A percentile compares a stretch with the other conserved stretches of the same genome.
These are phyloP conservation scores for Pseudevernia furfuracea DNA, from an alignment of 495 filamentous ascomycete species.

Conservation along the genomic window DNA sequence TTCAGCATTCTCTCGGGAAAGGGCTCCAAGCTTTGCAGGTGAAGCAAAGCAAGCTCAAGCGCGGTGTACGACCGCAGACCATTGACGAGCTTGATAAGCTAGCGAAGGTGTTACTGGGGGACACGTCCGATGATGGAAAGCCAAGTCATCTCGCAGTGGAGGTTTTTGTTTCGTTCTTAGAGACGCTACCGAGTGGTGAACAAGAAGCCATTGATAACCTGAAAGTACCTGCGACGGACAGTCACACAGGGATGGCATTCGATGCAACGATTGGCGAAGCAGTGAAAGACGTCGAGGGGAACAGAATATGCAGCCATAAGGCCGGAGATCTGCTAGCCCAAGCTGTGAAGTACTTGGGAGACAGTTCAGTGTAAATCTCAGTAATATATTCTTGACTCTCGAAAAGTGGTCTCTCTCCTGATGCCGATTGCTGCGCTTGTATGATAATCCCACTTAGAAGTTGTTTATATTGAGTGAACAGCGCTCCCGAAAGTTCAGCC, in stretches of 20 bases:
- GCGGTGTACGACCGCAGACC: slow-evolving; percentile 33
- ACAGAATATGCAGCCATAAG: slow-evolving; percentile 36
- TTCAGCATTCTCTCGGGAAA: slow-evolving; percentile 32
- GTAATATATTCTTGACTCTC: no score
- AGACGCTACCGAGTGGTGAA: slow-evolving; percentile 32
- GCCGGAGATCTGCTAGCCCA: slow-evolving; percentile 36
- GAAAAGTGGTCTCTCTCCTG: no score
- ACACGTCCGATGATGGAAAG: slow-evolving; percentile 29
- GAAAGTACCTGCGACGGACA: slow-evolving; percentile 34
- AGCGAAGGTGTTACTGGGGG: slow-evolving; percentile 29
- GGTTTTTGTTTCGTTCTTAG: slow-evolving; percentile 33
- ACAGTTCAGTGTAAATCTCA: no score
- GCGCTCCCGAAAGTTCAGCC: no score
- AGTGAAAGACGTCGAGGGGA: slow-evolving; percentile 33
- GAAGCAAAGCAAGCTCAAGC: slow-evolving; percentile 31
- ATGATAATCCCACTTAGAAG: no score
- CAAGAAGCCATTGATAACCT: slow-evolving; percentile 33
- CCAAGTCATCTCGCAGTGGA: slow-evolving; percentile 31
- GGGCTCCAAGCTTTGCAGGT: slow-evolving; percentile 25
- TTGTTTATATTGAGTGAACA: no score
- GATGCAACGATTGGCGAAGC: slow-evolving; percentile 36
- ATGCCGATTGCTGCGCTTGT: no score
- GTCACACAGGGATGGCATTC: slow-evolving; percentile 33
- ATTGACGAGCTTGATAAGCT: slow-evolving; percentile 33
- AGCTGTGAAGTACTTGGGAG: no score